These are phyloP conservation scores for Didymella exigua DNA, from an alignment of 2,329 filamentous ascomycete genomes.

Conservation along the genomic window DNA sequence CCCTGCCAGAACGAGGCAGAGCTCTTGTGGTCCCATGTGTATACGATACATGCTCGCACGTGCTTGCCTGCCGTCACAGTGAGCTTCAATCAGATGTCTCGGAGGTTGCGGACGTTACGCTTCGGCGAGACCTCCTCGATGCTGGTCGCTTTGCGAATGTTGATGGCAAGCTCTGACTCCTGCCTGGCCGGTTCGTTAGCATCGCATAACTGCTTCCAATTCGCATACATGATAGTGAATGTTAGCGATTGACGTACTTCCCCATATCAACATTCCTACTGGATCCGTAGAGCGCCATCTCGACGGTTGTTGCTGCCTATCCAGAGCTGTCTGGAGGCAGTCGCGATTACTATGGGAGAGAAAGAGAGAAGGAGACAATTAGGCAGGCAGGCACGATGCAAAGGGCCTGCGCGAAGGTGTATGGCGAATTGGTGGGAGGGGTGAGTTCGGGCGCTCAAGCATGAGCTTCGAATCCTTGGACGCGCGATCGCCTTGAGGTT, in stretches of 20 bases:
- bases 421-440: conserved; percentile 10
- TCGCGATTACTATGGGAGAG: conserved; percentile 11
- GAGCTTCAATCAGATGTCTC: conserved; percentile 30
- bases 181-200: conserved; percentile 51
- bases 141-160: conserved; percentile 71
- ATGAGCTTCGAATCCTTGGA: conserved; percentile 29
- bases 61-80: conserved; percentile 70
- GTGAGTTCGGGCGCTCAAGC: conserved; percentile 15
- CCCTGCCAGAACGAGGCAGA: conserved; percentile 95
- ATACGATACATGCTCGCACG: conserved; percentile 96
- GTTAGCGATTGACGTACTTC: conserved; percentile 54
- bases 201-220: not conserved
- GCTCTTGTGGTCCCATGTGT: conserved; percentile 98
- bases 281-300: conserved; percentile 50
- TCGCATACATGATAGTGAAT: not conserved
- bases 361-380: conserved; percentile 3
- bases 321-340: conserved; percentile 15
- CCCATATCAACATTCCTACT: conserved; percentile 65
- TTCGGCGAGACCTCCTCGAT: conserved; percentile 72
- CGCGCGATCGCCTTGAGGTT: conserved; percentile 24
- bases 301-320: conserved; percentile 29
- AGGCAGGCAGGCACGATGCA: conserved; percentile 18
- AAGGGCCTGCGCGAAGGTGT: conserved; percentile 18
- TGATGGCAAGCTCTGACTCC: conserved; percentile 68
- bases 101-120: conserved; percentile 55